Conservation (phyloP, 2,329 filamentous ascomycete species). For the Tympanopsis confertula region DNA sequence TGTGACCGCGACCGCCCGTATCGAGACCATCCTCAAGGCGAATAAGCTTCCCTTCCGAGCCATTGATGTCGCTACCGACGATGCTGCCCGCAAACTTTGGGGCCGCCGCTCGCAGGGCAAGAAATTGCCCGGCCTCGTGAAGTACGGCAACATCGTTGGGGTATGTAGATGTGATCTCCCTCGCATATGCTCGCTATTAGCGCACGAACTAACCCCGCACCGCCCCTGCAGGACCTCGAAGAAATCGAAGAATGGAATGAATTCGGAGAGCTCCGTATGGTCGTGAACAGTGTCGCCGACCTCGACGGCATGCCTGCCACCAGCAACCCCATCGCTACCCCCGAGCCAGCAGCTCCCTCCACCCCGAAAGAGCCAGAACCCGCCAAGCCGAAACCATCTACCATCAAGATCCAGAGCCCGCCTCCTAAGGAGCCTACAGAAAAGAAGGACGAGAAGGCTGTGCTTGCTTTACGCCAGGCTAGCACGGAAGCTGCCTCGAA, state of each 20-base stretch:
- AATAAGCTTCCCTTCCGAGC: conserved; percentile 56
- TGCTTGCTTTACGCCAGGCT: conserved; percentile 26
- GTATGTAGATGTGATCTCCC: conserved; percentile 26
- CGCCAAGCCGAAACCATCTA: not conserved
- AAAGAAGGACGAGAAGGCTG: conserved; percentile 20
- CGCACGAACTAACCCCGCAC: too few relatives aligned
- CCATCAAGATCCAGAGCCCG: not conserved
- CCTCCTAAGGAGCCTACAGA: conserved; percentile 5
- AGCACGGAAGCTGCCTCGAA: conserved; percentile 20
- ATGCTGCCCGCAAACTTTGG: conserved; percentile 49
- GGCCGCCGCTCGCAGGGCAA: conserved; percentile 37
- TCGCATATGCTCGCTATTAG: too few relatives aligned
- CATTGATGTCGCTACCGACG: conserved; percentile 56
- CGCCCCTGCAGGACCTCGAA: conserved; percentile 41
- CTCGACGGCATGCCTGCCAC: conserved; percentile 1
- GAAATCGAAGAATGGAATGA: conserved; percentile 64
- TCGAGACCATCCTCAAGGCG: conserved; percentile 58
- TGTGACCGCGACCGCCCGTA: conserved; percentile 53
- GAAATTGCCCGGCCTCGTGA: conserved; percentile 50
- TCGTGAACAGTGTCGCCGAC: conserved; percentile 22
- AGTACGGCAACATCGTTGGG: conserved; percentile 49
- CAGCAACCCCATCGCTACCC: conserved; percentile 8
- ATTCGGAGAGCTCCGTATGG: conserved; percentile 54
- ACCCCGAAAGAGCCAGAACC: not conserved
- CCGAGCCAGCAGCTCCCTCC: not conserved